A percentile compares a stretch with the other conserved stretches of the same genome.
phyloP scores from a whole-genome alignment of 371 early-diverging fungal genomes.

The Parasitella parasitica region DNA sequence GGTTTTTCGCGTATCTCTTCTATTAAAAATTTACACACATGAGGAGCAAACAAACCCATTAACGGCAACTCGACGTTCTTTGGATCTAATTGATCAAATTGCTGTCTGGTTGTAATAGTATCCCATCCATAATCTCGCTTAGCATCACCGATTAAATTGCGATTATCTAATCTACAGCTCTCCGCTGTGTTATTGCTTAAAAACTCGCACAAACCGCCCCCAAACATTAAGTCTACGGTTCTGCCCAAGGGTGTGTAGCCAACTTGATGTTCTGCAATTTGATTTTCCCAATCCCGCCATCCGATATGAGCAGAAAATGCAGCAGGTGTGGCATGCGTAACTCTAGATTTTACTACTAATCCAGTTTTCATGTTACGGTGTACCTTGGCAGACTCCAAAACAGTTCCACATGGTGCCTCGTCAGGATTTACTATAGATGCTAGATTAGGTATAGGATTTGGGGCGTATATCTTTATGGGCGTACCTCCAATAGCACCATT shows the following conservation, averaged over 20 bases:
- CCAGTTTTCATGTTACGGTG: conserved; percentile 79
- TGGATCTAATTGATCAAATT: conserved; percentile 58
- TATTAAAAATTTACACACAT: conserved; percentile 18
- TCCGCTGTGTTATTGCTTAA: conserved; percentile 54
- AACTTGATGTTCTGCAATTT: conserved; percentile 90
- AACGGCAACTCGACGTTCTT: conserved; percentile 62
- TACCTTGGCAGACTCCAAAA: conserved; percentile 91
- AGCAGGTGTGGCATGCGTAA: conserved; percentile 90
- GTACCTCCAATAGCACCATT: conserved; percentile 84
- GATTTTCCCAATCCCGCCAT: conserved; percentile 72
- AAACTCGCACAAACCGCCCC: conserved; percentile 90
- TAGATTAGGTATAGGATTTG: no score
- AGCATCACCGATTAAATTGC: conserved; percentile 62
- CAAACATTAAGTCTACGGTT: conserved; percentile 88
- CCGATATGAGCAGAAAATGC: conserved; percentile 82
- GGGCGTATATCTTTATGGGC: no score
- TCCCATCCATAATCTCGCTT: conserved; percentile 57
- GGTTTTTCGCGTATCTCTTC: not conserved
- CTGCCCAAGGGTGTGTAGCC: conserved; percentile 82
- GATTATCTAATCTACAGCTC: conserved; percentile 72
- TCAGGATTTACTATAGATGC: conserved; percentile 50
- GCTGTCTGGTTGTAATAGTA: conserved; percentile 39
- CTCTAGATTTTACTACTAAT: conserved; percentile 86
- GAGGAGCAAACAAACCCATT: conserved; percentile 67
- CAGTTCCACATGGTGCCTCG: conserved; percentile 82